A percentile compares a stretch with the other conserved stretches of the same genome.
These are phyloP conservation scores for Leucoagaricus sp. DNA, from an alignment of 1,284 basidiomycete genomes.

Conservation along the genomic window DNA sequence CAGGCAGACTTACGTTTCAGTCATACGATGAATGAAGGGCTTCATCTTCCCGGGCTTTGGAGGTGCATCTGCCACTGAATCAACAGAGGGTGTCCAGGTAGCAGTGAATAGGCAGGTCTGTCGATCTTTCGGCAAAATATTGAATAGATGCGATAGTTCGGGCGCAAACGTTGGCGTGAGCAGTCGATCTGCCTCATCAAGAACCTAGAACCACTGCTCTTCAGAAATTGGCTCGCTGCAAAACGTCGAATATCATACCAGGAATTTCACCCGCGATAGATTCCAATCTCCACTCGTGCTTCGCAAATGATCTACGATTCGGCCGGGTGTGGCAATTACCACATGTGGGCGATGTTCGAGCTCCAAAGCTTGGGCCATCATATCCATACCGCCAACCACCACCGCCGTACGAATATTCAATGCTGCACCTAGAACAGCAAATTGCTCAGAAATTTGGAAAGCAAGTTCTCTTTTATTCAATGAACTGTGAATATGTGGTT, in stretches of 20 bases:
- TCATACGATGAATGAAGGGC: slow-evolving; percentile 88
- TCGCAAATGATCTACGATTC: slow-evolving; percentile 89
- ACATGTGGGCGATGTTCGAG: slow-evolving; percentile 88
- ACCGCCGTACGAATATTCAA: slow-evolving; percentile 85
- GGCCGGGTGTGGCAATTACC: slow-evolving; percentile 94
- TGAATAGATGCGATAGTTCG: slow-evolving; percentile 83
- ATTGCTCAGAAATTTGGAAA: slow-evolving; percentile 97
- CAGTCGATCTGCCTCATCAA: slow-evolving; percentile 96
- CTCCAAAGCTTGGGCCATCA: slow-evolving; percentile 93
- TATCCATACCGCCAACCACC: slow-evolving; percentile 98
- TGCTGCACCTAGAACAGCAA: slow-evolving; percentile 85
- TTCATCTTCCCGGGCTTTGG: slow-evolving; percentile 83
- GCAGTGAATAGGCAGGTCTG: slow-evolving; percentile 98
- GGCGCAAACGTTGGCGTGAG: slow-evolving; percentile 90
- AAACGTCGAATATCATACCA: slow-evolving; percentile 54
- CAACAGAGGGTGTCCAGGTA: slow-evolving; percentile 88
- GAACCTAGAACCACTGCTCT: slow-evolving; percentile 52
- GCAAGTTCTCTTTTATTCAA: slow-evolving; percentile 77
- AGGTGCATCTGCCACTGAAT: slow-evolving; percentile 72
- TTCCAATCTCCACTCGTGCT: slow-evolving; percentile 85
- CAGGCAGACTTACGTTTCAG: slow-evolving; percentile 57
- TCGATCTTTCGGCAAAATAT: slow-evolving; percentile 77
- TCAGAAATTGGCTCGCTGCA: background rate
- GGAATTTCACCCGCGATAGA: slow-evolving; percentile 81
- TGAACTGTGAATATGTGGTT: slow-evolving; percentile 2